A percentile compares a stretch with the other conserved stretches of the same genome.
phyloP scores from a whole-genome alignment of 1,139 yeast species.

The Suhomyces ambrosiae region DNA sequence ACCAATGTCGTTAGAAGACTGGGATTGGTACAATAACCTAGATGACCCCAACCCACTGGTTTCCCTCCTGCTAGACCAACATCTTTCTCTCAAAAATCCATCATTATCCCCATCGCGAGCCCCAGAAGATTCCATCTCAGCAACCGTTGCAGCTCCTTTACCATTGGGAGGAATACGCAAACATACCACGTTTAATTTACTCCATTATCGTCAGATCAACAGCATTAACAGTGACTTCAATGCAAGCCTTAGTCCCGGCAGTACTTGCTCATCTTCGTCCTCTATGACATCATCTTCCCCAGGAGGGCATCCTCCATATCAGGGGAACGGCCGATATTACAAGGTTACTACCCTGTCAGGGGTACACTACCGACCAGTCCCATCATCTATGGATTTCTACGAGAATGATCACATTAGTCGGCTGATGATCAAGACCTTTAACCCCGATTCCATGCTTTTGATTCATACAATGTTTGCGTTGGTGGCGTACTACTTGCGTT shows the following conservation, averaged over 20 bases:
- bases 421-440: too few species aligned
- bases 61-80: too few species aligned
- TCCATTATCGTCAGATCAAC: constrained; percentile 4
- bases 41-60: too few species aligned
- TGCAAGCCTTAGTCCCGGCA: not conserved
- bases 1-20: too few species aligned
- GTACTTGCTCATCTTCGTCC: constrained; percentile 2
- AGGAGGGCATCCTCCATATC: constrained; percentile 4
- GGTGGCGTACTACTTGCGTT: constrained; percentile 13
- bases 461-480: constrained; percentile 13
- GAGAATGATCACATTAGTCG: constrained; percentile 14
- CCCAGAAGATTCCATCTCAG: too few species aligned
- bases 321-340: too few species aligned
- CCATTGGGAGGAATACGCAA: not conserved
- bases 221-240: not conserved
- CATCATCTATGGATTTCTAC: constrained; percentile 16
- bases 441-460: constrained; percentile 16
- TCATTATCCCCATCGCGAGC: too few species aligned
- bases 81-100: too few species aligned
- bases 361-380: not conserved
- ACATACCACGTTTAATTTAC: not conserved
- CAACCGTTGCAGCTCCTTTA: not conserved
- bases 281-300: constrained; percentile 1
- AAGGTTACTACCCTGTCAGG: too few species aligned
- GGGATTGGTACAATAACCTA: too few species aligned